These are phyloP conservation scores for Corynascus novoguineensis DNA, from an alignment of 495 filamentous ascomycete genomes.

Conservation along the genomic window DNA sequence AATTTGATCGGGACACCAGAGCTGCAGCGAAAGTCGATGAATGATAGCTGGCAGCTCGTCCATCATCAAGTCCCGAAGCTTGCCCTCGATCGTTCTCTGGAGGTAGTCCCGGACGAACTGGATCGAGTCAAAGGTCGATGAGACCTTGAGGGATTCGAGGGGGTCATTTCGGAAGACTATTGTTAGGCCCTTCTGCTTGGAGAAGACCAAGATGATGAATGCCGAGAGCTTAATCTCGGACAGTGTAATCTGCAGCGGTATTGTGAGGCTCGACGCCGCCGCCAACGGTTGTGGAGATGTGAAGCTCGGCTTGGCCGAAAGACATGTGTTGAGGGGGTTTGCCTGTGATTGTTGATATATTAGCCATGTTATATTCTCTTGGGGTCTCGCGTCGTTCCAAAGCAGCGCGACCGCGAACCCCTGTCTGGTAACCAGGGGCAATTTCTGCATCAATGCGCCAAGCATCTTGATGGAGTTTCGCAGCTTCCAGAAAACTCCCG, in stretches of 20 bases:
- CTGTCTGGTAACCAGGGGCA: conserved; percentile 19
- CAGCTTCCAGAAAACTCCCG: background rate
- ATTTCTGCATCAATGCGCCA: conserved; percentile 32
- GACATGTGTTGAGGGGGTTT: conserved; percentile 92
- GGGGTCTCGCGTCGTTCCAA: conserved; percentile 17
- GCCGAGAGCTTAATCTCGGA: conserved; percentile 96
- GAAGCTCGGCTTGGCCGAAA: conserved; percentile 84
- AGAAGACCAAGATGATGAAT: conserved; percentile 96
- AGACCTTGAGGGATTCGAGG: conserved; percentile 94
- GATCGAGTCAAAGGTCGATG: conserved; percentile 97
- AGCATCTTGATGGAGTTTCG: conserved; percentile 8
- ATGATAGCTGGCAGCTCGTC: conserved; percentile 96
- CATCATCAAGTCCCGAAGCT: conserved; percentile 89
- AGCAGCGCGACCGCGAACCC: conserved; percentile 22
- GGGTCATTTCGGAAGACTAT: conserved; percentile 97
- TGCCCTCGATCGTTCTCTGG: conserved; percentile 93
- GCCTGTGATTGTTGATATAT: conserved; percentile 55
- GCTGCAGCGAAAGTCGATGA: conserved; percentile 78
- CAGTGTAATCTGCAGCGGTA: conserved; percentile 91
- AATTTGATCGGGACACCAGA: conserved; percentile 86
- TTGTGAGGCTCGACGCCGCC: conserved; percentile 86
- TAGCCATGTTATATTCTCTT: conserved; percentile 38
- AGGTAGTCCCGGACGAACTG: conserved; percentile 96
- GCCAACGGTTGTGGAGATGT: conserved; percentile 91
- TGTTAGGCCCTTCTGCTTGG: conserved; percentile 91